A percentile compares a stretch with the other conserved stretches of the same genome.
These are phyloP conservation scores for Aegilops umbellulata DNA, from an alignment of 176 grass and related monocot genomes.

Conservation along the genomic window DNA sequence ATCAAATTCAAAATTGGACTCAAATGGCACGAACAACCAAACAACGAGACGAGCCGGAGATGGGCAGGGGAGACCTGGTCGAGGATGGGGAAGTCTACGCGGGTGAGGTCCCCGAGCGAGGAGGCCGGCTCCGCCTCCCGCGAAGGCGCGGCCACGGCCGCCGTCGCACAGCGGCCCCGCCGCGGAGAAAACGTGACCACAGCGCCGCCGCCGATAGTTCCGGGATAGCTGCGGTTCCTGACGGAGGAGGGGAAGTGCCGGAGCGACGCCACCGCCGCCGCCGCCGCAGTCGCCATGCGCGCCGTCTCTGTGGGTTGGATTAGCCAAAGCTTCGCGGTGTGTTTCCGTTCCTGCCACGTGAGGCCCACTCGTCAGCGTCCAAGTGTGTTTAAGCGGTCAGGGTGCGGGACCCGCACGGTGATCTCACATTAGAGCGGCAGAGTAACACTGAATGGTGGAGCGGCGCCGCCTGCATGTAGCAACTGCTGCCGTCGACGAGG, in stretches of 20 bases:
- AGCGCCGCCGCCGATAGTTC: background rate
- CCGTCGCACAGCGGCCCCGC: background rate
- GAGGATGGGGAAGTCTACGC: constrained; percentile 87
- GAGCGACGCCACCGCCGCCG: constrained; percentile 32
- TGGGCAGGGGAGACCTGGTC: constrained; percentile 47
- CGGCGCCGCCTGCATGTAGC: background rate
- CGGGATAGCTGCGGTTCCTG: background rate
- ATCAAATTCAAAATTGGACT: background rate
- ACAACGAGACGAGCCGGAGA: no score
- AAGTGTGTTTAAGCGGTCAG: background rate
- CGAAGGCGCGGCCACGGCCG: constrained; percentile 39
- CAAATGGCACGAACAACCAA: background rate
- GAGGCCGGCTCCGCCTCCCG: constrained; percentile 49
- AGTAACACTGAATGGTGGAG: background rate
- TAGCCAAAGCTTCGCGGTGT: constrained; percentile 5
- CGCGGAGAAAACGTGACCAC: background rate
- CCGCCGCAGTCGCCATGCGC: constrained; percentile 42
- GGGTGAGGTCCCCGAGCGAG: constrained; percentile 67
- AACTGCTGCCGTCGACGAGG: background rate
- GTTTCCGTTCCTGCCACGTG: background rate
- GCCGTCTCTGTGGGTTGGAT: constrained; percentile 27
- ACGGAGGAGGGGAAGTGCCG: constrained; percentile 33
- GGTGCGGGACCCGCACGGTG: background rate
- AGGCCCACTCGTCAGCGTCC: background rate
- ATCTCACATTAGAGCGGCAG: background rate